Conservation (phyloP, 2,329 filamentous ascomycete genomes). For the Leptodontidium sp. region DNA sequence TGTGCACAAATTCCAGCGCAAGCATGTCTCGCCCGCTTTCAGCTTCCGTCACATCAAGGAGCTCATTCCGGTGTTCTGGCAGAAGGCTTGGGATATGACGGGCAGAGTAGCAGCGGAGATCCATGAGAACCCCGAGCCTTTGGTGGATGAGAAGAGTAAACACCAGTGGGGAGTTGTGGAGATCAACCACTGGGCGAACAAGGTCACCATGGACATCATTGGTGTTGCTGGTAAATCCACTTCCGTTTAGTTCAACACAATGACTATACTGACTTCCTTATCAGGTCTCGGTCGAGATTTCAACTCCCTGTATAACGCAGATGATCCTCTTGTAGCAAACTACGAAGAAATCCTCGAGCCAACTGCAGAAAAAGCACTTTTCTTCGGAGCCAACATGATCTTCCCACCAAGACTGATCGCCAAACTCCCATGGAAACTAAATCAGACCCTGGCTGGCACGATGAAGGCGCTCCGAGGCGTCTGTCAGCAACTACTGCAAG, state of each 20-base stretch:
- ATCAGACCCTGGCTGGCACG: slow-evolving; percentile 65
- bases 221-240: slow-evolving; percentile 59
- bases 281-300: slow-evolving; percentile 75
- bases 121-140: slow-evolving; percentile 48
- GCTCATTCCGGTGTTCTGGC: slow-evolving; percentile 84
- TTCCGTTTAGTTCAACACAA: no score
- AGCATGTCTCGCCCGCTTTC: slow-evolving; percentile 81
- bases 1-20: slow-evolving; percentile 84
- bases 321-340: slow-evolving; percentile 63
- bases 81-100: slow-evolving; percentile 73
- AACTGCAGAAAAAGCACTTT: slow-evolving; percentile 57
- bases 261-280: not conserved
- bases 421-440: slow-evolving; percentile 73
- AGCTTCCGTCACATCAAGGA: slow-evolving; percentile 83
- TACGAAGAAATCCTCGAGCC: slow-evolving; percentile 65
- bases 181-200: slow-evolving; percentile 67
- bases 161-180: slow-evolving; percentile 57
- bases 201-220: slow-evolving; percentile 77
- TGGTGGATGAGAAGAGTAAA: slow-evolving; percentile 42
- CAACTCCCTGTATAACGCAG: slow-evolving; percentile 65
- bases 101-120: slow-evolving; percentile 63
- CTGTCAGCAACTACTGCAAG: slow-evolving; percentile 67
- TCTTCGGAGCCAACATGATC: slow-evolving; percentile 66
- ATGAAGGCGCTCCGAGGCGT: slow-evolving; percentile 66
- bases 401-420: slow-evolving; percentile 67